Evolutionary conservation across 2,329 filamentous ascomycete genomes (phyloP), one percentile per base, ranked within the genome.

Genomic region (Penicillium verrucosum): DNA sequence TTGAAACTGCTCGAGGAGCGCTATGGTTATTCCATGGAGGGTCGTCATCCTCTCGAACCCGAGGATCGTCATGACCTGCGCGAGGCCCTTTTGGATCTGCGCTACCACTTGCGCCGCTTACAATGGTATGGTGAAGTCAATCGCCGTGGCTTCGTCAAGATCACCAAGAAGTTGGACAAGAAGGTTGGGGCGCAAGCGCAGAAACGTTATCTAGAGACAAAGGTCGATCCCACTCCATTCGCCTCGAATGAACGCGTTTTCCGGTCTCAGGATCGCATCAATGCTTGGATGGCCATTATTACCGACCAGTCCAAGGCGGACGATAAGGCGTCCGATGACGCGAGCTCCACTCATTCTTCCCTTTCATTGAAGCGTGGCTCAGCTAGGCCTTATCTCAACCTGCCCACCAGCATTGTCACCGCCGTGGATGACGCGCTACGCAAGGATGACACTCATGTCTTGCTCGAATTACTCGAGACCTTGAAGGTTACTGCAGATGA

Each of bases 81-180:
- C 79, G 91, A 89, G 36, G 92, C 92, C 36, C 80, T 99, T 49
- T 83, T 97, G 32, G 94, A 99, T 75, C 81, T 97, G 58, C 85
- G 94, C 56, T 88, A 87, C 51, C 90, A 95, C 70, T 77, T 97
- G 64, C 85, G 94, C 58, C 97, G 97, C 68, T 80, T 99, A 51
- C 90, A 96, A 73, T 97, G 92, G 92, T 99, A 97, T 72, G 93
- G 92, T 48, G 93, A 97, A 76, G 93, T 97, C 68, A 99, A 99
- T 74, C 85, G 92, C 51, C 84, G 90, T 62, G 94, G 94, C 2
- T 99, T 99, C 69, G 85, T 95, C 73, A 99, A 99, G 78, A 99
- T 99, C 74, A 96, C 94, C 50, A 99, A 99, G 80, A 99, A 99
- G 77, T 80, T 97, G 44, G 94, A 99, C 77, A 99, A 99, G 78